These are phyloP conservation scores for Huntiella savannae DNA, from an alignment of 2,329 filamentous ascomycete genomes.

Conservation along the genomic window DNA sequence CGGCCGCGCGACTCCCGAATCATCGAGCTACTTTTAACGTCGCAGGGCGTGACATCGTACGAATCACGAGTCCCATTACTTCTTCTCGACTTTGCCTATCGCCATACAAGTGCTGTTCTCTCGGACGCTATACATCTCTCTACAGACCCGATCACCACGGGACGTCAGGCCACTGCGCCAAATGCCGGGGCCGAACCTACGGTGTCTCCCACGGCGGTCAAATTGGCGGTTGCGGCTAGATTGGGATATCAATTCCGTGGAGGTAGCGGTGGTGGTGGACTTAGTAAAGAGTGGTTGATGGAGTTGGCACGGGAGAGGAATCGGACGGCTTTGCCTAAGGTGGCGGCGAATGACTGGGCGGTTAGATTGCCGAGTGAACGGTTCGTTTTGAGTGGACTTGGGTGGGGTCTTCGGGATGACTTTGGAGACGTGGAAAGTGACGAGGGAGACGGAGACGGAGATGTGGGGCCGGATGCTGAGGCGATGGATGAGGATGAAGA, in stretches of 20 bases:
- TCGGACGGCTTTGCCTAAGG: slow-evolving; percentile 42
- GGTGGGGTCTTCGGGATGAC: slow-evolving; percentile 43
- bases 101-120: slow-evolving; percentile 55
- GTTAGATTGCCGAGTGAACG: slow-evolving; percentile 47
- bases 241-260: slow-evolving; percentile 50
- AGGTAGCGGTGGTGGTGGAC: slow-evolving; percentile 31
- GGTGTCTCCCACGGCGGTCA: slow-evolving; percentile 48
- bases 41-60: slow-evolving; percentile 61
- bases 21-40: slow-evolving; percentile 60
- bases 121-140: slow-evolving; percentile 51
- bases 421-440: slow-evolving; percentile 29
- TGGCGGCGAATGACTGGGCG: slow-evolving; percentile 47
- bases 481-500: slow-evolving; percentile 30
- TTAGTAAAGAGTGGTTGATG: slow-evolving; percentile 56
- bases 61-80: slow-evolving; percentile 67
- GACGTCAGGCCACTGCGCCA: slow-evolving; percentile 28
- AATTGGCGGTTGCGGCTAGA: slow-evolving; percentile 52
- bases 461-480: slow-evolving; percentile 20
- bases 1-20: slow-evolving; percentile 63
- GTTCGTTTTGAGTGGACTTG: slow-evolving; percentile 46
- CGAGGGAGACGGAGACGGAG: slow-evolving; percentile 23
- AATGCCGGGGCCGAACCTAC: slow-evolving; percentile 29
- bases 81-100: slow-evolving; percentile 73
- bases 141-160: slow-evolving; percentile 46
- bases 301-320: slow-evolving; percentile 58